Base-by-base conservation (phyloP, 768 basidiomycete genomes). In the Mycena galericulata region DNA sequence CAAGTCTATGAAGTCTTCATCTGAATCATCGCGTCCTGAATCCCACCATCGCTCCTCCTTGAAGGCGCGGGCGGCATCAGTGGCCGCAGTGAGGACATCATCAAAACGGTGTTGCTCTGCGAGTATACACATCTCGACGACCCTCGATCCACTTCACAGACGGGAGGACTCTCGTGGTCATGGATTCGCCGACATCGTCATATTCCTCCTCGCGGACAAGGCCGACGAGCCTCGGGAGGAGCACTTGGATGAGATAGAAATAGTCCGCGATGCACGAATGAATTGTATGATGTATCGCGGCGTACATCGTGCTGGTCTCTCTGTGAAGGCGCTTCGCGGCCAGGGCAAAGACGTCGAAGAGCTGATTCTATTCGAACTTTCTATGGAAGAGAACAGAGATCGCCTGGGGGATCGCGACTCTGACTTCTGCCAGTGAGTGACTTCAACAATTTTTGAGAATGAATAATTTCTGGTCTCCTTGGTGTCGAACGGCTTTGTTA, bases 191-290 rank as follows among this genome's bases (percentile, higher is more conserved):
- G 12, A 20, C 51, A 36, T 54, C 51, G 51, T 54, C 32, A 20
- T 27, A 11, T 3, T 54, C 51, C 5, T 54, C 51, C 51, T 54
- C 51, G 18, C 51, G n/a, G 51, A 54, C 51, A 3, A 54, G 51
- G 32, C 6, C n/a, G 26, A 54, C 26, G 51, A 54, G 32, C 11
- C 51, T 32, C 4, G 51, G 51, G 22, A 54, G 22, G 32, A 54
- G 34, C 6, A 54, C 2, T 54, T 36, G 51, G 51, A 54, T 17
- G 24, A 54, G 51, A 54, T 36, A 36, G 51, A 54, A 54, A 27
- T 34, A 54, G 51, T 54, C 51, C 51, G n/a, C 51, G 51, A 54
- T 54, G 51, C 30, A 54, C 32, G 51, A 36, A 54, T 54, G 51
- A 9, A 54, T 32, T 9, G 51, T 32, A 27, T 54, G n/a, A n/a